Base-by-base conservation (phyloP, 1,139 yeast species). In the Kurtzmaniella quercitrusa region DNA sequence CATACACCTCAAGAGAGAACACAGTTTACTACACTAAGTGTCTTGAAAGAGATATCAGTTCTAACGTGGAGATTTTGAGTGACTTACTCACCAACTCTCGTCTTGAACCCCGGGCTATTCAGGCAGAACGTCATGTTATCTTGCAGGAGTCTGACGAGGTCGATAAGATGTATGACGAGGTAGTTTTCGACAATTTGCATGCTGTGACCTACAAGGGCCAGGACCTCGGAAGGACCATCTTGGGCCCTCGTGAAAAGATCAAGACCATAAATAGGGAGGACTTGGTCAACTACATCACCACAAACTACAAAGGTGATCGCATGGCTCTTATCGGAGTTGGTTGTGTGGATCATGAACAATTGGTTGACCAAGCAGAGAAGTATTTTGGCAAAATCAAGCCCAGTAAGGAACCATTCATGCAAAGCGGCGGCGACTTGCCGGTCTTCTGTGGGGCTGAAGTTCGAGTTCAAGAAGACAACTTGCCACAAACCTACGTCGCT, bases 311-410 rank as follows among this genome's bases (percentile, higher is more conserved):
- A 59, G 96, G 98, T 34, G 98, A 94, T 65, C 76, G 98, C 58
- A 93, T 93, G 98, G 98, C 94, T 2, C 74, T 94, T 19, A 95
- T 91, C 38, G 98, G 97, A 31, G 89, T 95, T 1, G 99, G 99
- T 24, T 85, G 94, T 45, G 93, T 93, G 17, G 81, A 89, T 55
- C 99, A 93, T 65, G 85, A 85, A 12, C 81, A 83, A 50, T 78
- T 93, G 48, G 96, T 91, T 16, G 61, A 74, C 50, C 74, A 82
- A 47, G 98, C 96, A 3, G 75, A 83, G 54, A 72, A 80, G 62
- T 79, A 79, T 58, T 93, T 93, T 60, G 89, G 93, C 40, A 81
- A 81, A 54, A 80, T 93, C 45, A 80, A 85, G 39, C 70, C 81
- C 44, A 82, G 94, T 21, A 77, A 78, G 2, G 64, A 65, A 9